Conservation (phyloP, 352 stramenopile species). For the Phytophthora idaei region DNA sequence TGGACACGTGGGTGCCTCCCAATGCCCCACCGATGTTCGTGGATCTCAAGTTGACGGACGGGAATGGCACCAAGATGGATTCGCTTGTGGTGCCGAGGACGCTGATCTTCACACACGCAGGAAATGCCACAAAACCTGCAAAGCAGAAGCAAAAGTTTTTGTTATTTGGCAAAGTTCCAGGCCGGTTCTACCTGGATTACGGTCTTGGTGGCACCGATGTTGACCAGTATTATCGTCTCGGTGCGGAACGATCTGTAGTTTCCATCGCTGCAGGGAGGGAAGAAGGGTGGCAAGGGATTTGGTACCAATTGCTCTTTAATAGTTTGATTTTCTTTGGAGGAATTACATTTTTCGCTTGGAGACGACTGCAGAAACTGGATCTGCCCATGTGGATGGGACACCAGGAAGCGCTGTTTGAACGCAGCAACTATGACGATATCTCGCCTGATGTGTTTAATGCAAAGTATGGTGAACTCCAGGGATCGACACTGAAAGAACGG, state of each 20-base stretch:
- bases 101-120: conserved; percentile 42
- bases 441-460: conserved; percentile 41
- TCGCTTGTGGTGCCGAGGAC: conserved; percentile 43
- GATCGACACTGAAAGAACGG: conserved; percentile 42
- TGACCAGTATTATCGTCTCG: conserved; percentile 50
- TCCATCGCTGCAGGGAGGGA: conserved; percentile 47
- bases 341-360: conserved; percentile 68
- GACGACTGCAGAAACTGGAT: conserved; percentile 53
- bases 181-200: conserved; percentile 71
- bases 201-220: conserved; percentile 40
- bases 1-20: conserved; percentile 50
- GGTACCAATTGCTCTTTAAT: conserved; percentile 72
- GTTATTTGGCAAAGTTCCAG: conserved; percentile 41
- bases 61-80: conserved; percentile 41
- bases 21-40: conserved; percentile 48
- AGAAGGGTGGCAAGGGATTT: conserved; percentile 70
- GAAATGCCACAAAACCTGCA: conserved; percentile 22
- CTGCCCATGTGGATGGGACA: conserved; percentile 72
- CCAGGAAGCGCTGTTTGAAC: conserved; percentile 69
- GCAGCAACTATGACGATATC: conserved; percentile 73
- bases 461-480: conserved; percentile 59
- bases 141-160: conserved; percentile 48
- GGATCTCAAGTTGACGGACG: conserved; percentile 48
- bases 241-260: conserved; percentile 58
- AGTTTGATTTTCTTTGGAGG: conserved; percentile 54